Conservation (phyloP, 495 filamentous ascomycete genomes). For the Trichoderma asperelloides region DNA sequence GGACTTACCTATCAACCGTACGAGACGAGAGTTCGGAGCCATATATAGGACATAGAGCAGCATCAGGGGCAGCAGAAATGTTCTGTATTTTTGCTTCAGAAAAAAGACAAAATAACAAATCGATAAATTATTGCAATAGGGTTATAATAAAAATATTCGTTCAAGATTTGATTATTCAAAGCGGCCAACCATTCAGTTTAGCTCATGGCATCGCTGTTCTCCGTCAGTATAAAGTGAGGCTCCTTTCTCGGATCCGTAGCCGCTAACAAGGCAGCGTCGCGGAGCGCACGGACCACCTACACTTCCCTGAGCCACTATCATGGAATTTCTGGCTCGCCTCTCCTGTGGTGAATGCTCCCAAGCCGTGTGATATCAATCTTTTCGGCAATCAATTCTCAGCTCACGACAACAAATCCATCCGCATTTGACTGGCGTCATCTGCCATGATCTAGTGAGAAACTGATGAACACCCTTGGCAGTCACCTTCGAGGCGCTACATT, state of each 20-base stretch:
- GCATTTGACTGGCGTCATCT: neutral
- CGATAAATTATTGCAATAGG: no score
- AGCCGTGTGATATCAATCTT: neutral
- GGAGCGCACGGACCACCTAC: neutral
- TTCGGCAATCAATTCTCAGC: neutral
- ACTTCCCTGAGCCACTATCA: neutral
- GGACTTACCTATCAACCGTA: no score
- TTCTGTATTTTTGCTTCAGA: no score
- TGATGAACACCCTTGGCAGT: neutral
- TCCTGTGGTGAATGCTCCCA: neutral
- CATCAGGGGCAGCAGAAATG: no score
- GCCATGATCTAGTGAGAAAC: neutral
- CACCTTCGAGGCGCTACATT: neutral
- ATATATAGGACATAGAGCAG: no score
- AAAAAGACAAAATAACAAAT: no score
- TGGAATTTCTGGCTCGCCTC: constrained; percentile 7
- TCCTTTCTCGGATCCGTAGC: neutral
- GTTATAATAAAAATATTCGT: no score
- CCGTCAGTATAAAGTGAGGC: neutral
- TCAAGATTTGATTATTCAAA: no score
- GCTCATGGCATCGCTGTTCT: no score
- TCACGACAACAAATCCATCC: neutral
- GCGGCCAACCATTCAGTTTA: no score
- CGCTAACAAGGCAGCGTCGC: neutral
- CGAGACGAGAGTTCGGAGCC: no score